Base-by-base conservation (phyloP, 768 basidiomycete genomes). In the Boletus sensibilis region DNA sequence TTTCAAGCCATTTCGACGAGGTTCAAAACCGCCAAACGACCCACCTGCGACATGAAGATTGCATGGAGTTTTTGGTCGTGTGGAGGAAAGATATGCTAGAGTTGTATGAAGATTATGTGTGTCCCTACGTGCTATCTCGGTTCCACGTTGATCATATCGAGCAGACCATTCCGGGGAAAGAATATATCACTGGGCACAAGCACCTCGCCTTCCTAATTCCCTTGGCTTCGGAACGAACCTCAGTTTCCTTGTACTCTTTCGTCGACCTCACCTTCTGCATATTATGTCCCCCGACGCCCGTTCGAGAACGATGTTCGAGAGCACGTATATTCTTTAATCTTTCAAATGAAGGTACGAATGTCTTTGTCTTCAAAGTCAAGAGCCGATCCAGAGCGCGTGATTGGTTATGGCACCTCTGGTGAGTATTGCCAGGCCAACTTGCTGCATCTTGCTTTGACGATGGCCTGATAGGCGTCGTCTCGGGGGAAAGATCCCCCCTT, bases 331-430 rank as follows among this genome's bases (percentile, higher is more conserved):
- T 81, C 54, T 79, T 88, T 53, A 78, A 75, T 52, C 72, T 77
- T 12, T 68, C 73, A 0, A 81, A 79, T 49, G 81, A 82, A 57
- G 92, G 94, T 5, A 91, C 87, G 0, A 88, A 93, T 59, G 82
- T 96, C 27, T 96, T 94, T 69, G 78, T 96, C 29, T 90, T 95
- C 72, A 95, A 96, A 64, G 64, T 78, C 18, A 91, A 88, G 68
- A 86, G 84, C 59, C 82, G 90, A 29, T 85, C 88, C 6, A 77
- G 92, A 50, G 87, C 90, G 1, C 78, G 83, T 38, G 94, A 97
- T 69, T 98, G 95, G 95, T 78, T 85, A 43, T 97, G 94, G 94
- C 80, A 83, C 50, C 74, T 97, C 44, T 94, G 92, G 94, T 87
- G 61, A 53, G 73, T 53, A 50, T 31, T 37, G 7, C n/a, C 40